Evolutionary conservation across 305 asterid genomes (phyloP).

Genomic region (Salvia sclarea): DNA sequence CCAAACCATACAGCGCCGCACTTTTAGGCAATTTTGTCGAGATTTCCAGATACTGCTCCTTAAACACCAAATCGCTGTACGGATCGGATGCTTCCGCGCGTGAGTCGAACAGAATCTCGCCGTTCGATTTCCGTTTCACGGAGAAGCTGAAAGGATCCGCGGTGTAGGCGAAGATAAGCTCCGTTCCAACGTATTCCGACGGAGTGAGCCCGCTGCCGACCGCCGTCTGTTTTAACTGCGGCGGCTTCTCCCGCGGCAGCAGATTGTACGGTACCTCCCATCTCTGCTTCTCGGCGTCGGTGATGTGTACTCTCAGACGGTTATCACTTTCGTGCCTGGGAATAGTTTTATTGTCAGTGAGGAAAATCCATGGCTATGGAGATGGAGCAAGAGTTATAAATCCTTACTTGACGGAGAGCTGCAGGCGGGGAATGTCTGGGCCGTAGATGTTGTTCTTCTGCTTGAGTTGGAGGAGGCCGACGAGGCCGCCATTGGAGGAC

Average conservation of each 20-base stretch:
- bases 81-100: constrained; percentile 55
- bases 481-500: constrained; percentile 68
- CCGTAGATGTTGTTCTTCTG: constrained; percentile 69
- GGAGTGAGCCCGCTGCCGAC: constrained; percentile 24
- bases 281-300: constrained; percentile 79
- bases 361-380: neutral
- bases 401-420: constrained; percentile 79
- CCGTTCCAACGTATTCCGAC: constrained; percentile 51
- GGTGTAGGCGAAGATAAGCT: constrained; percentile 61
- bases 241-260: constrained; percentile 67
- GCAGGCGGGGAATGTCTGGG: constrained; percentile 74
- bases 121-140: constrained; percentile 73
- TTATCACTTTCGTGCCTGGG: constrained; percentile 86
- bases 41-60: constrained; percentile 88
- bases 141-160: constrained; percentile 74
- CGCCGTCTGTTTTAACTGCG: constrained; percentile 46
- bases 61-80: constrained; percentile 60
- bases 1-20: constrained; percentile 84
- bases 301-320: constrained; percentile 82
- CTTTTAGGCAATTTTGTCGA: constrained; percentile 75
- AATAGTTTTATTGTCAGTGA: no score
- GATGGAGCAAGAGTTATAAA: no score
- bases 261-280: constrained; percentile 97
- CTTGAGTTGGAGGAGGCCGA: constrained; percentile 74
- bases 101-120: constrained; percentile 71